A percentile compares a stretch with the other conserved stretches of the same genome.
These are phyloP conservation scores for Gaertneriomyces sp. DNA, from an alignment of 192 early-diverging fungal genomes.

Conservation along the genomic window DNA sequence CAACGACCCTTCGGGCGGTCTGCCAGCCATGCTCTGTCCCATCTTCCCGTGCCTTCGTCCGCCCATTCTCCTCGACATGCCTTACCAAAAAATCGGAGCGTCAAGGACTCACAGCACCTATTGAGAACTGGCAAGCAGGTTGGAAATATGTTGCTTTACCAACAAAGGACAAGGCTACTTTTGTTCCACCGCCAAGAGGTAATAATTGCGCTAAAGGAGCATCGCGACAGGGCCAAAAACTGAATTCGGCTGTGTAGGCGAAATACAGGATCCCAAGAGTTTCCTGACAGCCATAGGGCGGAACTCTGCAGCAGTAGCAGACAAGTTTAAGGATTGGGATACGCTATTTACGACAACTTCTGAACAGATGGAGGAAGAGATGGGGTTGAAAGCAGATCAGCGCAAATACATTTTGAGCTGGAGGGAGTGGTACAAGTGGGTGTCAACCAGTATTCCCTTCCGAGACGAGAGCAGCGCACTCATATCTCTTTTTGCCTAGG, in stretches of 20 bases:
- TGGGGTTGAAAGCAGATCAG: constrained; percentile 40
- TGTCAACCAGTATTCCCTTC: not conserved
- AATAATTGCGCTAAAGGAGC: not conserved
- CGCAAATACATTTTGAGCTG: constrained; percentile 45
- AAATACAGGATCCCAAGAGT: constrained; percentile 19
- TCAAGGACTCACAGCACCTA: constrained; percentile 14
- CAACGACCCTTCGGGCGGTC: no score
- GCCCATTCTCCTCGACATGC: no score
- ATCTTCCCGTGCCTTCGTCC: no score
- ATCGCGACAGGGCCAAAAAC: not conserved
- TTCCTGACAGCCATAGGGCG: constrained; percentile 50
- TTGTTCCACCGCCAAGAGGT: constrained; percentile 38
- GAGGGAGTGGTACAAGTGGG: constrained; percentile 44
- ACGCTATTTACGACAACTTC: constrained; percentile 41
- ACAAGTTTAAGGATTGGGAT: constrained; percentile 49
- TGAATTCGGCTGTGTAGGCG: constrained; percentile 9
- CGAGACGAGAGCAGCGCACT: not conserved
- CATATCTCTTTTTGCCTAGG: constrained; percentile 1
- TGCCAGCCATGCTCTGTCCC: no score
- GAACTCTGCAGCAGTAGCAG: constrained; percentile 28
- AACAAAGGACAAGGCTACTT: constrained; percentile 14
- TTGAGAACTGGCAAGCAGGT: constrained; percentile 21
- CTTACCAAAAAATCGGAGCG: not conserved
- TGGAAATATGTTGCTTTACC: constrained; percentile 18
- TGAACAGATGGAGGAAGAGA: constrained; percentile 38